Percentiles rank a stretch among this genome's conserved stretches.
These are phyloP conservation scores for Parmelia sp. DNA, from an alignment of 495 filamentous ascomycete species.

Conservation along the genomic window DNA sequence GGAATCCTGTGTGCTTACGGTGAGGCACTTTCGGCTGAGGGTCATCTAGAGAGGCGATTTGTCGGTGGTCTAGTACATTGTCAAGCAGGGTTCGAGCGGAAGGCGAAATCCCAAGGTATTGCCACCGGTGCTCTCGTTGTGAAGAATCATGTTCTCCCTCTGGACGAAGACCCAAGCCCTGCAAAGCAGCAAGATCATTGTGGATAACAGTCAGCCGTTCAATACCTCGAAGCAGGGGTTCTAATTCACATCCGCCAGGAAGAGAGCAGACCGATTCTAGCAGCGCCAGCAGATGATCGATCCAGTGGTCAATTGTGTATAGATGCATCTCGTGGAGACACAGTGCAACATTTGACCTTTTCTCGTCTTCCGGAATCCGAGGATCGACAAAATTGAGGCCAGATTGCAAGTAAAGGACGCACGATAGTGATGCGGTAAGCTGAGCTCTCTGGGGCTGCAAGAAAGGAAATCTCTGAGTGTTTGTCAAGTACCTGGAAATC, in stretches of 20 bases:
- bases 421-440: constrained; percentile 17
- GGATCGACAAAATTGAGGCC: constrained; percentile 18
- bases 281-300: constrained; percentile 17
- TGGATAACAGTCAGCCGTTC: constrained; percentile 4
- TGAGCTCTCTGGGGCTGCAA: constrained; percentile 7
- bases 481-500: constrained; percentile 1
- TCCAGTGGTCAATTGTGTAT: constrained; percentile 19
- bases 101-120: too few relatives aligned
- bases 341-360: background rate
- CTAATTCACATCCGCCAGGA: background rate
- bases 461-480: background rate
- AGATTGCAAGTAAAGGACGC: constrained; percentile 13
- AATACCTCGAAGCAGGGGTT: background rate
- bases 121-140: too few relatives aligned
- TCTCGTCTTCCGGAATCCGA: background rate
- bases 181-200: background rate
- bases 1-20: background rate
- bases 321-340: constrained; percentile 15
- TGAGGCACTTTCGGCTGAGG: background rate
- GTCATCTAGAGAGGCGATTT: background rate
- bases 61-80: too few relatives aligned
- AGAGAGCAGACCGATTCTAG: background rate
- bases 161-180: background rate
- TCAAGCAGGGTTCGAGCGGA: too few relatives aligned
- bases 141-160: too few relatives aligned